Evolutionary conservation across 2,329 filamentous ascomycete species (phyloP).

Genomic region (Colletotrichum caudatum): DNA sequence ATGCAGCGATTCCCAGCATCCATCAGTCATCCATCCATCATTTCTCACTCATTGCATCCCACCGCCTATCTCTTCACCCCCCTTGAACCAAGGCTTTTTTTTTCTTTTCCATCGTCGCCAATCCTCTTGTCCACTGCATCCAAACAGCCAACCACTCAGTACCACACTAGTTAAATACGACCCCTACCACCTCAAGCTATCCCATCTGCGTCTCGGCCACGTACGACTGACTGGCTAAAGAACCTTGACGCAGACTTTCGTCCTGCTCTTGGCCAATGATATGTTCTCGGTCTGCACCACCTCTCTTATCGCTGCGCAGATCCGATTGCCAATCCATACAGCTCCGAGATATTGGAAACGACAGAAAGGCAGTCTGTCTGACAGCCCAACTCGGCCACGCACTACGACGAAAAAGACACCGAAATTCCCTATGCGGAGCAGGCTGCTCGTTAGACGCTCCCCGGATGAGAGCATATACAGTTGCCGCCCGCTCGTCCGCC

Average conservation of each 20-base stretch:
- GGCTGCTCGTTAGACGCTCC: not conserved
- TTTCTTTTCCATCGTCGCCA: slow-evolving; percentile 10
- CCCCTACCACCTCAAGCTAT: slow-evolving; percentile 7
- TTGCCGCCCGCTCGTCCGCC: slow-evolving; percentile 25
- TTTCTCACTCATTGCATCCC: slow-evolving; percentile 32
- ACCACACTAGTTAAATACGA: not conserved
- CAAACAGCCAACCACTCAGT: slow-evolving; percentile 2
- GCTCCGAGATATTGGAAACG: slow-evolving; percentile 24
- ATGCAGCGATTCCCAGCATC: slow-evolving; percentile 21
- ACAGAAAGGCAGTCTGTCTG: slow-evolving; percentile 25
- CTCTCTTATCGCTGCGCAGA: slow-evolving; percentile 3
- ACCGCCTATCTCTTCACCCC: slow-evolving; percentile 17
- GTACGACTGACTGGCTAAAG: slow-evolving; percentile 13
- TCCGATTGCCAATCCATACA: slow-evolving; percentile 34
- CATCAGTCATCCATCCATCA: slow-evolving; percentile 31
- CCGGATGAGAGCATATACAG: slow-evolving; percentile 8
- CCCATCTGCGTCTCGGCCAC: not conserved
- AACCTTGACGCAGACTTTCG: not conserved
- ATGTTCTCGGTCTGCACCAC: not conserved
- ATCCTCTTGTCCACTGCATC: slow-evolving; percentile 17
- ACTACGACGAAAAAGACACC: slow-evolving; percentile 15
- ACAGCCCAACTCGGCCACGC: slow-evolving; percentile 7
- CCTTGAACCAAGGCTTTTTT: slow-evolving; percentile 24
- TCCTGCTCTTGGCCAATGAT: slow-evolving; percentile 7
- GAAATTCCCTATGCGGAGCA: slow-evolving; percentile 1